Evolutionary conservation across 495 filamentous ascomycete species (phyloP).

Genomic region (Cudoniella acicularis): DNA sequence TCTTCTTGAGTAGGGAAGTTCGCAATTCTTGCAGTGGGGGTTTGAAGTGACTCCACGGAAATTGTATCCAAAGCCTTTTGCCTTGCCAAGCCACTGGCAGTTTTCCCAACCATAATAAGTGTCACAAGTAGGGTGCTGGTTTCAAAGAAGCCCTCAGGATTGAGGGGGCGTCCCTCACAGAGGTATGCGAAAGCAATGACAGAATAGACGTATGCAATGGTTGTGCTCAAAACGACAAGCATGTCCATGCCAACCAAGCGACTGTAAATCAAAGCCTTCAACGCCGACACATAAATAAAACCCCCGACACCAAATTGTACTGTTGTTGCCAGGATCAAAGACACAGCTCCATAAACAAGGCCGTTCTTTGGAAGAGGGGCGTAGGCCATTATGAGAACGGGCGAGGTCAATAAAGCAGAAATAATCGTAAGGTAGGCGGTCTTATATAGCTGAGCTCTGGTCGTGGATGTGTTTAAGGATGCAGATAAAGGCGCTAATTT

Average conservation of each 20-base stretch:
- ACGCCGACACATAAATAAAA: slow-evolving; percentile 65
- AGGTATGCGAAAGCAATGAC: slow-evolving; percentile 62
- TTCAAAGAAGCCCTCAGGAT: slow-evolving; percentile 67
- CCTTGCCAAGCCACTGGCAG: slow-evolving; percentile 57
- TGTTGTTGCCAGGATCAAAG: slow-evolving; percentile 60
- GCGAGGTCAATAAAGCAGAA: slow-evolving; percentile 62
- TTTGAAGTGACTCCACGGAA: slow-evolving; percentile 59
- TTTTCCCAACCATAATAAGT: slow-evolving; percentile 72
- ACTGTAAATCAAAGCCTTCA: slow-evolving; percentile 59
- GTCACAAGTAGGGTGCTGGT: slow-evolving; percentile 76
- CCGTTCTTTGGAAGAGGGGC: slow-evolving; percentile 47
- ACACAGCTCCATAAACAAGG: slow-evolving; percentile 49
- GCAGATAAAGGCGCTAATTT: slow-evolving; percentile 47
- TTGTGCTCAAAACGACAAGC: slow-evolving; percentile 69
- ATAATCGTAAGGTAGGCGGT: slow-evolving; percentile 55
- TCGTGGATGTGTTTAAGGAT: slow-evolving; percentile 44
- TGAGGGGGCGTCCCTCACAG: slow-evolving; percentile 43
- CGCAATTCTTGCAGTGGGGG: slow-evolving; percentile 39
- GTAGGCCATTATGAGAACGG: slow-evolving; percentile 72
- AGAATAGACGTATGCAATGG: slow-evolving; percentile 69
- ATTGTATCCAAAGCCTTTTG: slow-evolving; percentile 66
- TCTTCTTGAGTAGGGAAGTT: slow-evolving; percentile 24
- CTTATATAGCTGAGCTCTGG: slow-evolving; percentile 55
- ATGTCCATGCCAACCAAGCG: slow-evolving; percentile 73
- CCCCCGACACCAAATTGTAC: slow-evolving; percentile 63